Evolutionary conservation across 2,329 filamentous ascomycete species (phyloP), one percentile per base, ranked within the genome.

Genomic region (Acrocalymma vagum): DNA sequence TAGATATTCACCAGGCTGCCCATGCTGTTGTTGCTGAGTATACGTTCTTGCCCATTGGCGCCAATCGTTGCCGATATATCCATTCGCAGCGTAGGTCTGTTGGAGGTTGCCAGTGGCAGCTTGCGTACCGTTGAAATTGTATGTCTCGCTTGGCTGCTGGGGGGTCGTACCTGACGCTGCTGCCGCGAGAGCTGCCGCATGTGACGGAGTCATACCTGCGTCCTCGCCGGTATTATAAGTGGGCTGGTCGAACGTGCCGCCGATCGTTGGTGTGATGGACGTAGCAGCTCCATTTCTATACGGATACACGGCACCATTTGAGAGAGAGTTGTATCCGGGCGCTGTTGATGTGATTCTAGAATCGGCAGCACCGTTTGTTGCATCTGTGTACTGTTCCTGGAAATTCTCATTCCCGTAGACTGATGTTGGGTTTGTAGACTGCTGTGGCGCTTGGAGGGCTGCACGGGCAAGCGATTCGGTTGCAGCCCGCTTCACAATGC

Each of bases 391-490:
- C 25, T 60, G 55, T 10, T 58, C 51, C 20, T 48, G 54, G 29
- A 62, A 65, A 18, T 41, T 39, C 13, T 44, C 43, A 17, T 62
- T 60, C 9, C 56, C 53, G 15, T 67, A 67, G 3, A 56, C 36
- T 0, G 56, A 18, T 23, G 43, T 35, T 24, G 53, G 32, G 3
- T 49, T 29, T 3, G 51, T 42, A 9, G 53, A 36, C 13, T 60
- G 59, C 17, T 55, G 55, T 9, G 66, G 63, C 11, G 54, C 42
- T 29, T 67, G 64, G 27, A 67, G 42, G 2, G 60, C 65, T 5
- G 67, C 67, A 9, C 67, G 66, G 4, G 71, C 71, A 4, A 72
- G 64, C 10, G 73, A 72, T 22, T 73, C 71, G n/a, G 68, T 72
- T 24, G 72, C 72, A 9, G 70, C 72, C 32, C 69, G 72, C 46